These are phyloP conservation scores for Furcasterigmium sp. DNA, from an alignment of 2,329 filamentous ascomycete genomes.

Conservation along the genomic window DNA sequence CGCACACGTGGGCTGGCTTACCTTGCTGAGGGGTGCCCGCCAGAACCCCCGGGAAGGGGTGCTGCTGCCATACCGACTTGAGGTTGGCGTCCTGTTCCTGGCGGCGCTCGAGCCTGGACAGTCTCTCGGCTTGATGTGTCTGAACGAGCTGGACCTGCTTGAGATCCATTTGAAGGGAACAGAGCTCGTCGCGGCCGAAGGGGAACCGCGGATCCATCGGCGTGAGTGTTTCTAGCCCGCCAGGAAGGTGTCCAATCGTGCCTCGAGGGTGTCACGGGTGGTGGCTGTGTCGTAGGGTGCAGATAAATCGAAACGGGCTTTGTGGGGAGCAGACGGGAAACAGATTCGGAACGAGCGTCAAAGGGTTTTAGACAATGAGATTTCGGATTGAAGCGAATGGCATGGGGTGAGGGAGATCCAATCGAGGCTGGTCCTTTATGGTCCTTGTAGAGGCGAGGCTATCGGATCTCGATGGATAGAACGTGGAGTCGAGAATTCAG, in stretches of 20 bases:
- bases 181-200: constrained; percentile 58
- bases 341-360: constrained; percentile 3
- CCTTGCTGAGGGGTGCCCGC: constrained; percentile 83
- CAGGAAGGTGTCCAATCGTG: neutral
- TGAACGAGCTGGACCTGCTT: constrained; percentile 62
- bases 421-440: too few species aligned
- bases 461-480: too few species aligned
- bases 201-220: constrained; percentile 62
- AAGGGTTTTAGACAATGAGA: neutral
- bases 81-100: constrained; percentile 62
- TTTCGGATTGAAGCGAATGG: constrained; percentile 7
- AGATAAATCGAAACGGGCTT: neutral
- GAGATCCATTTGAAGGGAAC: constrained; percentile 65
- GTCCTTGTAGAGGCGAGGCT: too few species aligned
- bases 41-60: constrained; percentile 82
- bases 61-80: constrained; percentile 88
- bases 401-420: neutral
- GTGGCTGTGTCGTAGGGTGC: constrained; percentile 11
- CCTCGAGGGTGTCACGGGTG: constrained; percentile 3
- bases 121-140: constrained; percentile 55
- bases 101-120: constrained; percentile 58
- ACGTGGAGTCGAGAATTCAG: too few species aligned
- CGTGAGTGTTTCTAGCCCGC: constrained; percentile 13
- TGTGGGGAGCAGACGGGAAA: neutral
- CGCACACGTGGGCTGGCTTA: constrained; percentile 34